phyloP scores from a whole-genome alignment of 257 asterid genomes.

The Mitragyna speciosa region DNA sequence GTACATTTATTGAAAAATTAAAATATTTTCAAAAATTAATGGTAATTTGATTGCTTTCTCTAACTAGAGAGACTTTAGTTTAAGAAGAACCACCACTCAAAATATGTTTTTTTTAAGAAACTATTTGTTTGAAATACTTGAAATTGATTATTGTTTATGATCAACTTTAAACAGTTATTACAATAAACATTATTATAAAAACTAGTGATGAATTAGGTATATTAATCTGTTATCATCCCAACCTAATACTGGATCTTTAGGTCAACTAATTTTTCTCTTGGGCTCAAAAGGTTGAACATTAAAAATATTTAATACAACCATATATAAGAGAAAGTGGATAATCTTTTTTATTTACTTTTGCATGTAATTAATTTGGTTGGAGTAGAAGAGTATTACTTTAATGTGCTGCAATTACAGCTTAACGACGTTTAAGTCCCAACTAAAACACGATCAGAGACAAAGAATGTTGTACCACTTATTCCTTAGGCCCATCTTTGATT shows the following conservation, averaged over 20 bases:
- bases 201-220: not conserved
- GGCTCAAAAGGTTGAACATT: not conserved
- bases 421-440: slow-evolving; percentile 59
- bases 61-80: not conserved
- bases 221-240: not conserved
- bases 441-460: slow-evolving; percentile 32
- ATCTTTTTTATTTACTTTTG: not conserved
- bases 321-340: not conserved
- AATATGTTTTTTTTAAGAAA: not conserved
- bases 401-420: slow-evolving; percentile 47
- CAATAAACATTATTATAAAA: not conserved
- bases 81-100: not conserved
- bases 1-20: too few species aligned
- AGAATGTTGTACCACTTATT: slow-evolving; percentile 24
- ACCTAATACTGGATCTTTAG: not conserved
- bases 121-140: not conserved
- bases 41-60: not conserved
- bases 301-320: not conserved
- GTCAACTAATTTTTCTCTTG: not conserved
- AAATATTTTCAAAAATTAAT: not conserved
- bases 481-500: slow-evolving; percentile 43
- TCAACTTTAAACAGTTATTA: not conserved
- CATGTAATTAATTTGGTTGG: not conserved
- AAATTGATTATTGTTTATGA: not conserved
- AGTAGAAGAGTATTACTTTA: slow-evolving; percentile 20